Evolutionary conservation across 2,329 filamentous ascomycete species (phyloP), one percentile per base, ranked within the genome.

Genomic region (Fusarium abutilonis): DNA sequence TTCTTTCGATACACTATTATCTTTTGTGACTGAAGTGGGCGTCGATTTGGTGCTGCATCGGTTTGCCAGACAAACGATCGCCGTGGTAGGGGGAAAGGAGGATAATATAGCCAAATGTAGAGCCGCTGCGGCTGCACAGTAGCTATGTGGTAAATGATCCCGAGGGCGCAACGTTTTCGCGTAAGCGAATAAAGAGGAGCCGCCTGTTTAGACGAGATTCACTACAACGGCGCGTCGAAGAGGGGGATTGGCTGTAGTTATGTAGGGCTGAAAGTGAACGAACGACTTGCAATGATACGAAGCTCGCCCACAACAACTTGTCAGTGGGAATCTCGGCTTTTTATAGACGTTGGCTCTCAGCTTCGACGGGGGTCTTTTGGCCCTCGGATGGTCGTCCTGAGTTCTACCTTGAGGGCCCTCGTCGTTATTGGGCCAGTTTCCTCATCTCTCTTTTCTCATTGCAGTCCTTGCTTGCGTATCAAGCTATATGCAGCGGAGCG

Each of bases 231-330:
- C 34, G 26, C 28, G 15, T n/a, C 21, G 32, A 38, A 26, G 9
- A 31, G 14, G 40, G 50, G 45, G 39, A 31, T 40, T 41, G 47
- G 31, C 44, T 35, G 58, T 26, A 40, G 14, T 65, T 69, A 51
- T 55, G 56, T 69, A 70, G 60, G 66, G 63, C 64, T 70, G 68
- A 70, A 51, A 41, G 29, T 26, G 42, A 56, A 44, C 14, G 39
- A 60, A 50, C 41, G 59, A 49, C 51, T 46, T 58, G 47, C 15
- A 65, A 38, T 21, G 31, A 54, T 15, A 56, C 50, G 15, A 39
- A 39, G 52, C 34, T 47, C 15, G 35, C 46, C 63, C 38, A 13
- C 42, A 40, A 63, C 31, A 48, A 52, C 8, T 8, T 26, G 42
- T 51, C 50, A 56, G 60, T 56, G 68, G 68, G 55, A 61, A 54